Evolutionary conservation across 2,329 filamentous ascomycete genomes (phyloP).

Genomic region (Plenodomus lindquistii): DNA sequence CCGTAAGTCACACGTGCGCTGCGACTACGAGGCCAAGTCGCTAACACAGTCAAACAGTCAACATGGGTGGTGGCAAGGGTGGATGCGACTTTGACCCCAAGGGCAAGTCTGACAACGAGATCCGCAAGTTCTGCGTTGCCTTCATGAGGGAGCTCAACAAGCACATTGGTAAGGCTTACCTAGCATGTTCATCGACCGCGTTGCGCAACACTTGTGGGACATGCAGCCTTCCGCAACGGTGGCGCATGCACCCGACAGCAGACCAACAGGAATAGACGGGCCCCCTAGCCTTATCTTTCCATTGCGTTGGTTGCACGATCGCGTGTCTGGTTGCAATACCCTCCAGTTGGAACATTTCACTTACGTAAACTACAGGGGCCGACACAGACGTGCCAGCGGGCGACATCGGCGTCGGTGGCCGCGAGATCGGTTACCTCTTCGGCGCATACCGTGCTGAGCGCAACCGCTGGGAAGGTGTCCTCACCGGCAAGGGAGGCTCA

Average conservation of each 20-base stretch:
- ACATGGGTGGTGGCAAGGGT: constrained; percentile 97
- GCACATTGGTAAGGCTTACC: constrained; percentile 66
- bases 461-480: constrained; percentile 92
- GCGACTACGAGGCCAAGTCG: not conserved
- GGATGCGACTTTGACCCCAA: constrained; percentile 99
- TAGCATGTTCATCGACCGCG: constrained; percentile 5
- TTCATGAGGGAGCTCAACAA: constrained; percentile 97
- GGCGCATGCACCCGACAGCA: constrained; percentile 17
- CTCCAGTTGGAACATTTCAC: constrained; percentile 43
- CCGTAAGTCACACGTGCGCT: constrained; percentile 58
- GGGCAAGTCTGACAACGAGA: constrained; percentile 96
- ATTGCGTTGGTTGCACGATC: constrained; percentile 7
- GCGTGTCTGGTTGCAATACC: constrained; percentile 1
- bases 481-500: constrained; percentile 90
- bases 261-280: constrained; percentile 17
- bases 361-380: constrained; percentile 57
- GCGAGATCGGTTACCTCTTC: constrained; percentile 94
- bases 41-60: constrained; percentile 58
- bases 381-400: constrained; percentile 96
- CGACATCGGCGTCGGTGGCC: constrained; percentile 90
- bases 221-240: constrained; percentile 12
- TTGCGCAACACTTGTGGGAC: constrained; percentile 16
- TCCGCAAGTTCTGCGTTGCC: constrained; percentile 91
- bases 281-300: constrained; percentile 18
- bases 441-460: constrained; percentile 86